Conservation (phyloP, 1,284 basidiomycete species). For the Rhodotorula sp. region DNA sequence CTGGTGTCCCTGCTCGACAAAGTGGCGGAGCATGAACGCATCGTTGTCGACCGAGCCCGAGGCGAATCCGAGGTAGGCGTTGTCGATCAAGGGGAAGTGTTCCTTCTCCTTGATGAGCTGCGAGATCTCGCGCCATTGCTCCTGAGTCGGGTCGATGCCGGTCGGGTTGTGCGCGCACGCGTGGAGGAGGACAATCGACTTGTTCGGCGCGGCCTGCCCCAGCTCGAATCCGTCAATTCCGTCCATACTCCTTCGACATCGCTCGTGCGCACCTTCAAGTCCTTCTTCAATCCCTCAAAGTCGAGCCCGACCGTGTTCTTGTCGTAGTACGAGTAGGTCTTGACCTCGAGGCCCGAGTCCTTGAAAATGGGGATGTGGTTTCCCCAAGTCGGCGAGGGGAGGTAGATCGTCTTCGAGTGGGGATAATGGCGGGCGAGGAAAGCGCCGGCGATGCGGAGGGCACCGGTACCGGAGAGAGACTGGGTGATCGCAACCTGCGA, state of each 20-base stretch:
- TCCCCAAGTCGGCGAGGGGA: slow-evolving; percentile 94
- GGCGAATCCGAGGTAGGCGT: slow-evolving; percentile 92
- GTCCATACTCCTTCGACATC: no score
- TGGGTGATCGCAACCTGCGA: slow-evolving; percentile 83
- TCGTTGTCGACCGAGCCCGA: slow-evolving; percentile 75
- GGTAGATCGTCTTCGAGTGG: slow-evolving; percentile 82
- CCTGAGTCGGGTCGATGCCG: slow-evolving; percentile 64
- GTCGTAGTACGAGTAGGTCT: slow-evolving; percentile 89
- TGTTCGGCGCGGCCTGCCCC: slow-evolving; percentile 52
- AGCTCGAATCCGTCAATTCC: no score
- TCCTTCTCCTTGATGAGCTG: slow-evolving; percentile 73
- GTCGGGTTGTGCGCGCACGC: slow-evolving; percentile 58
- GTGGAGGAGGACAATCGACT: slow-evolving; percentile 56
- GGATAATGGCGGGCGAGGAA: slow-evolving; percentile 92
- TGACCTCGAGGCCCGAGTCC: slow-evolving; percentile 91
- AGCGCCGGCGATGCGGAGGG: slow-evolving; percentile 90
- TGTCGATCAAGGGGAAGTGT: slow-evolving; percentile 91
- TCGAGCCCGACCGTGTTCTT: slow-evolving; percentile 86
- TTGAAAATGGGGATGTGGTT: slow-evolving; percentile 77
- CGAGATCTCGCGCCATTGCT: slow-evolving; percentile 83
- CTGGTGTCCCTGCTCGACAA: slow-evolving; percentile 70
- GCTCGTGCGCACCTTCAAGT: slow-evolving; percentile 55
- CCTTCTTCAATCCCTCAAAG: slow-evolving; percentile 69
- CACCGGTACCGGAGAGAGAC: slow-evolving; percentile 97
- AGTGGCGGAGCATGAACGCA: slow-evolving; percentile 91